Evolutionary conservation across 352 stramenopile genomes (phyloP), one percentile per base, ranked within the genome.

Genomic region (Pythium rhizo-oryzae): DNA sequence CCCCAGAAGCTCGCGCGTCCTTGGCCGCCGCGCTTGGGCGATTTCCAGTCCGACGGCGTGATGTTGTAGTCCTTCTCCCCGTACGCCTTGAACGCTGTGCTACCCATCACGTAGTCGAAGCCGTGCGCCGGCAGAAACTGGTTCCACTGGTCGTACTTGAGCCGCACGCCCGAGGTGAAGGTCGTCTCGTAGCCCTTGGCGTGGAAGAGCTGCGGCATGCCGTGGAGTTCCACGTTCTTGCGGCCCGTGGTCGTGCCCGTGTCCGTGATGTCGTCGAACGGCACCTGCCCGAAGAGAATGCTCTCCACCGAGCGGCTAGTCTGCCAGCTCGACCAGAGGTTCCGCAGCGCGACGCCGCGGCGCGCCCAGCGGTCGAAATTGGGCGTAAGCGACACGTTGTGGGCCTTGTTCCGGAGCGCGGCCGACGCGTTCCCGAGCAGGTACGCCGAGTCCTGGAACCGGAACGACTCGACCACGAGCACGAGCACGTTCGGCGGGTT

Each of bases 271-370:
- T 67, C 77, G 28, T 88, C 78, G 53, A 78, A 84, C 23, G 78
- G 74, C 8, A 90, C 49, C 49, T 90, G 80, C 0, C 59, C 80
- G 50, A 79, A 90, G 23, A 85, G 30, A 39, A 87, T 76, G 61
- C 80, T 87, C 59, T 88, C 80, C 0, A 90, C 28, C 0, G 82
- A 88, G 4, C 82, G 78, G 72, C 80, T 90, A 12, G 82, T 88
- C 13, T 72, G 58, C 72, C 72, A 87, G 43, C 78, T 88, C 19
- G 82, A 90, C 80, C 82, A 90, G 37, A 88, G 65, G 25, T 88
- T 90, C 5, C 51, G 69, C 52, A 90, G 78, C 1, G 78, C 72
- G 5, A 90, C 58, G 37, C 80, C 80, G 5, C 80, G 76, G 30
- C 77, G 72, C 5, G 82, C 78, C 76, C 80, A 90, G 30, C 57